These are phyloP conservation scores for Fibroporia radiculosa DNA, from an alignment of 768 basidiomycete genomes.

Conservation along the genomic window DNA sequence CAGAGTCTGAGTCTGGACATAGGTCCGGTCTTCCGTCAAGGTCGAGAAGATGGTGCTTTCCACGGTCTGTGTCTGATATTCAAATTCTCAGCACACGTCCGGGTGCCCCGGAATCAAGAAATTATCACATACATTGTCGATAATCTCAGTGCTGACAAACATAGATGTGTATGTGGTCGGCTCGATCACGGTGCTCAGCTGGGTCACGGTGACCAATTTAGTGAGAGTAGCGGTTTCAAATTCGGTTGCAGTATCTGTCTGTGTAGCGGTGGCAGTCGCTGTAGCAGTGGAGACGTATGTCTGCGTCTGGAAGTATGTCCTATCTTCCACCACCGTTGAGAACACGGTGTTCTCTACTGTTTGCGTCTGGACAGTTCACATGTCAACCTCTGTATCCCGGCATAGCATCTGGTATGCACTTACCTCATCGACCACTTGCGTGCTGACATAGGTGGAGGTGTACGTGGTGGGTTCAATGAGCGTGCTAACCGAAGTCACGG, in stretches of 20 bases:
- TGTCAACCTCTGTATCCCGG: too few species aligned
- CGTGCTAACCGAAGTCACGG: constrained; percentile 43
- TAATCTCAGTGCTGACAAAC: constrained; percentile 47
- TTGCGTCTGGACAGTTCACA: too few species aligned
- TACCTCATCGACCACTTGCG: constrained; percentile 53
- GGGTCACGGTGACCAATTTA: constrained; percentile 41
- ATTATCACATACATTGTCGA: constrained; percentile 43
- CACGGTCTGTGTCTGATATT: constrained; percentile 46
- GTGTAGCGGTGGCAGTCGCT: constrained; percentile 28
- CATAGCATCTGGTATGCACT: too few species aligned
- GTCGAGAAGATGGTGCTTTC: constrained; percentile 50
- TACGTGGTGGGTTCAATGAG: constrained; percentile 52
- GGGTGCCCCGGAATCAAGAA: not conserved
- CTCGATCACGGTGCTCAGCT: constrained; percentile 38
- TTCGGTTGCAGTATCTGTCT: constrained; percentile 33
- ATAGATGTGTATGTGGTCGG: constrained; percentile 54
- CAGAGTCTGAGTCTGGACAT: constrained; percentile 43
- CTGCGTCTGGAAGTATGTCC: constrained; percentile 35
- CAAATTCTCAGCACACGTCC: not conserved
- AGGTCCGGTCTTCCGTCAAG: constrained; percentile 39
- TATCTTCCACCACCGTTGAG: constrained; percentile 37
- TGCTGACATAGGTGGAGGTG: constrained; percentile 43
- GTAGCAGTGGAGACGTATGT: constrained; percentile 40
- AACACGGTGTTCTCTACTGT: constrained; percentile 47
- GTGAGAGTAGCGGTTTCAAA: constrained; percentile 49